Evolutionary conservation across 306 rosid species (phyloP).

Genomic region (Trifolium pratense): DNA sequence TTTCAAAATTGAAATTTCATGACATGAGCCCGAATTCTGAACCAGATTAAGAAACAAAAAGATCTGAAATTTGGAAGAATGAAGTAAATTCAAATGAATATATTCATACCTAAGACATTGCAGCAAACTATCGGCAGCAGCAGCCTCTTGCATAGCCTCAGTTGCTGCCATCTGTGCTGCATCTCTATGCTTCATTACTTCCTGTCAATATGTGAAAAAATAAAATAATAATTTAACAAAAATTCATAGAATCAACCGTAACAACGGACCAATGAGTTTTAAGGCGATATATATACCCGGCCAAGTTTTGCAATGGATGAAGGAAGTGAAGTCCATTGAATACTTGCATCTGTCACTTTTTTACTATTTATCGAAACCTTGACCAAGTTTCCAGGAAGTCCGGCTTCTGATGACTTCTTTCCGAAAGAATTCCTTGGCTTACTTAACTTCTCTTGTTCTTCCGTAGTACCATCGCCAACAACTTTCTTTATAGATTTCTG

Average conservation of each 20-base stretch:
- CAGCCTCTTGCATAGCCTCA: constrained; percentile 96
- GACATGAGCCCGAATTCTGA: not conserved
- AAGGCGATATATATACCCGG: constrained; percentile 57
- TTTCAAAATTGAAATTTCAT: not conserved
- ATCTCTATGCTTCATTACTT: constrained; percentile 90
- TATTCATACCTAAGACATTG: constrained; percentile 81
- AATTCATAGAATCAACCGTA: not conserved
- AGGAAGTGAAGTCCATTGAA: constrained; percentile 88
- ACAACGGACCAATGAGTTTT: not conserved
- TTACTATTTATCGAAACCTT: constrained; percentile 68
- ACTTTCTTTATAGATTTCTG: constrained; percentile 63
- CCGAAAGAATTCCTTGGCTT: constrained; percentile 61
- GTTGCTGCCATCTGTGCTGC: constrained; percentile 88
- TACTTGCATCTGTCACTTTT: constrained; percentile 73
- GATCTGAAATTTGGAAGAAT: not conserved
- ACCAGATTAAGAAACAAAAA: not conserved
- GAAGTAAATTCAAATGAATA: not conserved
- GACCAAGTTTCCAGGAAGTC: constrained; percentile 74
- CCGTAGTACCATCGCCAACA: constrained; percentile 57
- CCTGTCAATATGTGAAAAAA: constrained; percentile 55
- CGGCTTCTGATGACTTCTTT: constrained; percentile 72
- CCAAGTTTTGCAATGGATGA: constrained; percentile 93
- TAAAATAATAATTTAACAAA: constrained; percentile 24
- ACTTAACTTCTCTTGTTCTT: constrained; percentile 61
- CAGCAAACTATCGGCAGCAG: constrained; percentile 85